Evolutionary conservation across 2,329 filamentous ascomycete genomes (phyloP).

Genomic region (Ampelomyces quisqualis): DNA sequence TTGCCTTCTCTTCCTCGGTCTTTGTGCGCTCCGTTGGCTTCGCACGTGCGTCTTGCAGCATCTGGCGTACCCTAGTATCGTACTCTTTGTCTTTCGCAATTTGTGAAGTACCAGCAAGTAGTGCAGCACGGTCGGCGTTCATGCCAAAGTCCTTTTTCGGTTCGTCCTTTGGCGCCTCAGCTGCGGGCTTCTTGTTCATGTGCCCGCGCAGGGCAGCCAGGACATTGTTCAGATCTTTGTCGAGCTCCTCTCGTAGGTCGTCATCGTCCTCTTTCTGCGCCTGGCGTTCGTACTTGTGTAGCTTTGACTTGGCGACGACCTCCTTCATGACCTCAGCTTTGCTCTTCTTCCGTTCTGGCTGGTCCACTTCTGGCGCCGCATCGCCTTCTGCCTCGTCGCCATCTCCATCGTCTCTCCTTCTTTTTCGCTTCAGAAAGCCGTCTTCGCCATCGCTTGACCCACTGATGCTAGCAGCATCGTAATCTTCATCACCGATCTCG

Average conservation of each 20-base stretch:
- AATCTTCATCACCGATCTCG: slow-evolving; percentile 64
- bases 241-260: slow-evolving; percentile 78
- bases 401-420: slow-evolving; percentile 51
- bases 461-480: slow-evolving; percentile 72
- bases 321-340: slow-evolving; percentile 99
- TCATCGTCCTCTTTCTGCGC: slow-evolving; percentile 91
- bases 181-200: slow-evolving; percentile 51
- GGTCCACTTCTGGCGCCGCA: slow-evolving; percentile 47
- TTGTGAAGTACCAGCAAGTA: slow-evolving; percentile 62
- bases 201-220: slow-evolving; percentile 67
- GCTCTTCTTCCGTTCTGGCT: slow-evolving; percentile 84
- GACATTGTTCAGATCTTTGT: slow-evolving; percentile 78
- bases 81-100: slow-evolving; percentile 80
- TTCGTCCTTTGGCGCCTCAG: slow-evolving; percentile 45
- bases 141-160: slow-evolving; percentile 46
- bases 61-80: slow-evolving; percentile 76
- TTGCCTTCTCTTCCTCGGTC: slow-evolving; percentile 53
- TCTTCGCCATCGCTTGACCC: slow-evolving; percentile 47
- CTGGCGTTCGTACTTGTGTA: slow-evolving; percentile 92
- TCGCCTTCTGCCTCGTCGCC: slow-evolving; percentile 39
- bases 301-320: slow-evolving; percentile 94
- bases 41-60: slow-evolving; percentile 81
- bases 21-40: slow-evolving; percentile 85
- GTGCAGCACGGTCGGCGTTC: slow-evolving; percentile 63
- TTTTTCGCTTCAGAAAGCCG: slow-evolving; percentile 45